Conservation (phyloP, 208 protist species). For the Porcisia deanei region DNA sequence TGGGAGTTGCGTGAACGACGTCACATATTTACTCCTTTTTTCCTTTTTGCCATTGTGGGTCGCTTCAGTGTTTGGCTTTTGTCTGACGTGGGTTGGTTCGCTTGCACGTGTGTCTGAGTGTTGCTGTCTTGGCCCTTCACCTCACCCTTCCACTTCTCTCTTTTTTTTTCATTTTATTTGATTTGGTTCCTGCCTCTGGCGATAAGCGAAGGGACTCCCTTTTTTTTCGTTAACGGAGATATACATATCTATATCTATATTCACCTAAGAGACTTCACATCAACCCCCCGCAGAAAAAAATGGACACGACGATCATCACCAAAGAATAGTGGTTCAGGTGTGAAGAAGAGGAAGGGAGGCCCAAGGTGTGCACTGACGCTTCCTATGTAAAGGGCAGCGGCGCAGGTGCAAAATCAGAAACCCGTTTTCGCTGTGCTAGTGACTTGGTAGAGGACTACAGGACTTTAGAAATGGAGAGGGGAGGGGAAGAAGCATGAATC, state of each 20-base stretch:
- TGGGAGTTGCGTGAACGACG: background rate
- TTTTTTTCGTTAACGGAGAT: background rate
- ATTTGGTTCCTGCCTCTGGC: background rate
- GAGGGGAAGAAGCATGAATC: background rate
- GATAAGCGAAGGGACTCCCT: too few species aligned
- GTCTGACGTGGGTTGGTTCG: background rate
- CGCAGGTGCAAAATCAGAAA: background rate
- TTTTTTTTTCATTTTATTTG: background rate
- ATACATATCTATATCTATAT: background rate
- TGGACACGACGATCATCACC: background rate
- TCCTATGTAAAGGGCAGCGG: background rate
- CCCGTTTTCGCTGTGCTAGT: background rate
- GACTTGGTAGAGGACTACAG: background rate
- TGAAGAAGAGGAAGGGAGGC: background rate
- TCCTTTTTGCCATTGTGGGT: background rate
- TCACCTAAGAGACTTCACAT: background rate
- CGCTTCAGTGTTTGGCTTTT: background rate
- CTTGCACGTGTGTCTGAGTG: background rate
- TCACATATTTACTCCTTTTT: constrained; percentile 2
- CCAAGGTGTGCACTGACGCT: background rate
- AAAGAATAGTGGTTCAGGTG: background rate
- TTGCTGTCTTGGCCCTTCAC: background rate
- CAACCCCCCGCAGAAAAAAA: background rate
- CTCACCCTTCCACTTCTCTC: background rate
- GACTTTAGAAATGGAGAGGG: background rate